Percentiles rank a stretch among this genome's conserved stretches.
Conservation (phyloP, 1,284 basidiomycete species). For the Irpex sp. region DNA sequence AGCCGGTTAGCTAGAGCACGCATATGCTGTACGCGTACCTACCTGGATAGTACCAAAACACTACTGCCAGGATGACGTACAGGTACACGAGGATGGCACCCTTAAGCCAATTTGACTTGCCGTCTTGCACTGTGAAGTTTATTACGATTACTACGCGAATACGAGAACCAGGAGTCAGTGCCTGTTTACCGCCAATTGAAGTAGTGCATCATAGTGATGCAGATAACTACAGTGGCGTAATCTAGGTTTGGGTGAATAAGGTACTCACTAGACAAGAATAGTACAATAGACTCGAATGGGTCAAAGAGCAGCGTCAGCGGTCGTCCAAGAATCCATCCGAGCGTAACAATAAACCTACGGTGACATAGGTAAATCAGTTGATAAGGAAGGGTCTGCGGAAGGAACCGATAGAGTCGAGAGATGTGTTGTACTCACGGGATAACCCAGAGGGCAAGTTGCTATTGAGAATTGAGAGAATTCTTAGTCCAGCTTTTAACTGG, state of each 20-base stretch:
- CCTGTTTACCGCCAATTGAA: neutral
- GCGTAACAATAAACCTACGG: conserved; percentile 54
- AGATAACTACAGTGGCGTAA: neutral
- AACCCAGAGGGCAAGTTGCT: conserved; percentile 88
- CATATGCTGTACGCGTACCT: neutral
- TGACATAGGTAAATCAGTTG: neutral
- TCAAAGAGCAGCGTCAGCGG: conserved; percentile 65
- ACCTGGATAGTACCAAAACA: conserved; percentile 68
- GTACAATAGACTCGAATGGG: conserved; percentile 62
- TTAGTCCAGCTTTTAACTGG: neutral
- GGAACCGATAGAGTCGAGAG: conserved; percentile 19
- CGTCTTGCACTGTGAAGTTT: conserved; percentile 31
- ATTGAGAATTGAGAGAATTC: neutral
- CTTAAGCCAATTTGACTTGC: conserved; percentile 32
- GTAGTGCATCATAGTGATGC: neutral
- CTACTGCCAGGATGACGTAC: conserved; percentile 55
- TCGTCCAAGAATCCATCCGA: conserved; percentile 65
- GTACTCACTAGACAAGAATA: conserved; percentile 33
- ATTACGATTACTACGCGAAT: conserved; percentile 25
- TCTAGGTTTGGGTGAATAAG: conserved; percentile 3
- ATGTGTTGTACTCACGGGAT: conserved; percentile 51
- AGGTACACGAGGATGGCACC: conserved; percentile 54
- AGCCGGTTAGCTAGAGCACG: neutral
- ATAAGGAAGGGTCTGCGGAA: neutral
- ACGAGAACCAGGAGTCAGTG: conserved; percentile 39